phyloP scores from a whole-genome alignment of 2,329 filamentous ascomycete species.

The Ascocoryne sarcoides region DNA sequence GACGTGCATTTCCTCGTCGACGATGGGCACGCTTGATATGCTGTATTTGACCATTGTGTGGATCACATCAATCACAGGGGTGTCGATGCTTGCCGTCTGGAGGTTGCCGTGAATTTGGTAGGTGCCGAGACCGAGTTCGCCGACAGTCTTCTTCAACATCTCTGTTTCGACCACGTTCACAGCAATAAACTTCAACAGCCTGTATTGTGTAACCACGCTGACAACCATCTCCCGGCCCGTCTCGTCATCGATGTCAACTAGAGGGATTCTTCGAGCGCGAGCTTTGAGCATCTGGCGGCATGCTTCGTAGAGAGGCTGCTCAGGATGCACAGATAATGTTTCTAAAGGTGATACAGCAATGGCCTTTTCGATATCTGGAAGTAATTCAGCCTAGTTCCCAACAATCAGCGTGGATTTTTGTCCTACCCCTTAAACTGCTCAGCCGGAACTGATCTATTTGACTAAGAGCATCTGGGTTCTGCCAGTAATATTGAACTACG shows the following conservation, averaged over 20 bases:
- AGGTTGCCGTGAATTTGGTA: constrained; percentile 54
- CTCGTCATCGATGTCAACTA: constrained; percentile 91
- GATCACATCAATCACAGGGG: constrained; percentile 87
- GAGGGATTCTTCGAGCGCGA: constrained; percentile 82
- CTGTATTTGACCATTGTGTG: constrained; percentile 86
- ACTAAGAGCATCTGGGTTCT: constrained; percentile 82
- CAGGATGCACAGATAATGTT: constrained; percentile 90
- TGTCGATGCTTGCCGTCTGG: constrained; percentile 78
- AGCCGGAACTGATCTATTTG: constrained; percentile 91
- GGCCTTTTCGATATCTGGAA: constrained; percentile 82
- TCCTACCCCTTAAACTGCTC: constrained; percentile 77
- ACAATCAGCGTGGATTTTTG: constrained; percentile 1
- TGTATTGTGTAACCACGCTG: constrained; percentile 95
- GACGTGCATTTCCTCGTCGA: constrained; percentile 68
- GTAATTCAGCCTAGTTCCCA: constrained; percentile 13
- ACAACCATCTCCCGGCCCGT: constrained; percentile 88
- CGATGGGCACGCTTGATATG: constrained; percentile 89
- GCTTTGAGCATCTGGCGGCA: constrained; percentile 91
- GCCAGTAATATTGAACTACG: constrained; percentile 97
- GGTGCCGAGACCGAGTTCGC: constrained; percentile 76
- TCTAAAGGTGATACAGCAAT: constrained; percentile 87
- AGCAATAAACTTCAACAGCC: constrained; percentile 96
- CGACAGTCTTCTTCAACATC: constrained; percentile 76
- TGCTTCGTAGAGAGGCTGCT: constrained; percentile 86
- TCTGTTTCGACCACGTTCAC: constrained; percentile 85